A percentile compares a stretch with the other conserved stretches of the same genome.
Evolutionary conservation across 1,284 basidiomycete species (phyloP).

Genomic region (Mrakiaceae sp.): DNA sequence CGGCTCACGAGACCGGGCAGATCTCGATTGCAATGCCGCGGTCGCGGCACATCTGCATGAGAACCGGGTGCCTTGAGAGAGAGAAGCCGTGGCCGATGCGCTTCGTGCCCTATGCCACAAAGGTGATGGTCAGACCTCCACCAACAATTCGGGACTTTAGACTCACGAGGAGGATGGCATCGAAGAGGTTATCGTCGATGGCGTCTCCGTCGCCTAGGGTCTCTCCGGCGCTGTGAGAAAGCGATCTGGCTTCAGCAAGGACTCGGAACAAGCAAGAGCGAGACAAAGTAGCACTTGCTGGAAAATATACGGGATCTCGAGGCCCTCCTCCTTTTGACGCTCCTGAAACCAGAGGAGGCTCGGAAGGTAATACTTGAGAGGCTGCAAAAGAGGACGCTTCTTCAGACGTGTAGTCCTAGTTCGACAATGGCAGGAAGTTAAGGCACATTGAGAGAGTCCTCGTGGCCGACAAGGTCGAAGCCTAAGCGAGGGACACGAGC

Average conservation of each 20-base stretch:
- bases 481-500: conserved; percentile 35
- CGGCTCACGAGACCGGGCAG: conserved; percentile 24
- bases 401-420: too few relatives aligned
- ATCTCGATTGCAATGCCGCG: conserved; percentile 54
- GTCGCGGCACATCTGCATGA: conserved; percentile 55
- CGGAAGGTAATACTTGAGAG: conserved; percentile 53
- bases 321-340: conserved; percentile 45
- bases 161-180: conserved; percentile 50
- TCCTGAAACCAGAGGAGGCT: conserved; percentile 50
- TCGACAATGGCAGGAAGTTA: too few relatives aligned
- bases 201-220: conserved; percentile 52
- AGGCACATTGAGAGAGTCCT: conserved; percentile 26
- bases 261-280: neutral
- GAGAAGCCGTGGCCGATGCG: conserved; percentile 70
- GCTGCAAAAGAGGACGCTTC: conserved; percentile 31
- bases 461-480: conserved; percentile 68
- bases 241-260: too few relatives aligned
- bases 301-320: conserved; percentile 64
- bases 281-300: conserved; percentile 32
- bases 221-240: conserved; percentile 45
- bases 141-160: neutral
- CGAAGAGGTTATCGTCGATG: conserved; percentile 63
- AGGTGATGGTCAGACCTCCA: neutral
- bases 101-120: conserved; percentile 46
- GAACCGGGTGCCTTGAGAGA: conserved; percentile 56